Conservation (phyloP, 805 yeast genomes). For the Barnettozyma populi region DNA sequence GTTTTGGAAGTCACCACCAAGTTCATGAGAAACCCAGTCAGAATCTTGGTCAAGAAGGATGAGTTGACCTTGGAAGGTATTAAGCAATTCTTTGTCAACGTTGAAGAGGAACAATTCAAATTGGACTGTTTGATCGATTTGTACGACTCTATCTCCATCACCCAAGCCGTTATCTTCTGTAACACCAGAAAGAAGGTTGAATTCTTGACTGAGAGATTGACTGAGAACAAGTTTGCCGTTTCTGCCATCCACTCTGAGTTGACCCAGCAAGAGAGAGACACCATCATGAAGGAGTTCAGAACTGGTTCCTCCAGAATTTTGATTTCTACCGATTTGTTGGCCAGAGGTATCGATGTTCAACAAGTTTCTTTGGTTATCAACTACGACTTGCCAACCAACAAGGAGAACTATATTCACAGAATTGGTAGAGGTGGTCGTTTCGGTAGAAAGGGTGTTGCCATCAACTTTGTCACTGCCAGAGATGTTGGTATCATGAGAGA, state of each 20-base stretch:
- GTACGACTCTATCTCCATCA: constrained; percentile 90
- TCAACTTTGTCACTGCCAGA: constrained; percentile 81
- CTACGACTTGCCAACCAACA: constrained; percentile 85
- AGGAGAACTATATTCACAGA: constrained; percentile 94
- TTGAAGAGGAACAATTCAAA: constrained; percentile 91
- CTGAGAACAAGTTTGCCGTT: constrained; percentile 80
- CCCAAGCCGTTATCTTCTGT: constrained; percentile 97
- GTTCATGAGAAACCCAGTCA: constrained; percentile 92
- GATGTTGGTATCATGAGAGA: constrained; percentile 75
- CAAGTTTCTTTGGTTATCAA: constrained; percentile 93
- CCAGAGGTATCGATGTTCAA: constrained; percentile 97
- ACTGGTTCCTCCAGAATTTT: constrained; percentile 89
- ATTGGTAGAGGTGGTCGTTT: constrained; percentile 98
- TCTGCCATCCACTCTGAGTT: constrained; percentile 95
- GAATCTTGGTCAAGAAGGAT: constrained; percentile 91
- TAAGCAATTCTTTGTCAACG: constrained; percentile 85
- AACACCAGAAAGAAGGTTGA: constrained; percentile 94
- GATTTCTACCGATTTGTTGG: constrained; percentile 92
- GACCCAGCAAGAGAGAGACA: constrained; percentile 90
- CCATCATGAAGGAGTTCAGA: constrained; percentile 93
- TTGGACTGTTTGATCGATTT: constrained; percentile 91
- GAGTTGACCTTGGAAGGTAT: constrained; percentile 95
- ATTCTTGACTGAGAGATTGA: constrained; percentile 70
- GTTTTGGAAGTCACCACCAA: constrained; percentile 86
- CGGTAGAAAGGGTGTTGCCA: constrained; percentile 98